phyloP scores from a whole-genome alignment of 768 basidiomycete genomes.

The Hydnomerulius pinastri region DNA sequence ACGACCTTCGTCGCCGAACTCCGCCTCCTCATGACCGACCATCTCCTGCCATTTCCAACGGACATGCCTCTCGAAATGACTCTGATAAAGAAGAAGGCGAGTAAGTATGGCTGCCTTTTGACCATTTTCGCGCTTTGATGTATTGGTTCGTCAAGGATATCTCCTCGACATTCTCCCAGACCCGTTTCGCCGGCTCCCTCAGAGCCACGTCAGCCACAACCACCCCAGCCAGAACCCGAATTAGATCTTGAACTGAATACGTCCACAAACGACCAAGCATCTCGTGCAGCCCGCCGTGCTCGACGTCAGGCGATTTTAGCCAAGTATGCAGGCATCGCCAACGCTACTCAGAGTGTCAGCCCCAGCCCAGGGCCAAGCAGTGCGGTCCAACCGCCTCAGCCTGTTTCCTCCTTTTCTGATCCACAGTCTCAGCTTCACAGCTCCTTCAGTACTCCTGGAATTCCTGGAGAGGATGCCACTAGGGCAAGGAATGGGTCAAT shows the following conservation, averaged over 20 bases:
- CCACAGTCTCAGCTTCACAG: constrained; percentile 57
- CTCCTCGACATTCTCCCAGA: constrained; percentile 48
- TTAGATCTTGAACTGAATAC: constrained; percentile 59
- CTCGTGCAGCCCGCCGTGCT: constrained; percentile 68
- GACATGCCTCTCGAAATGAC: constrained; percentile 33
- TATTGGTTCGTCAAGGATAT: constrained; percentile 51
- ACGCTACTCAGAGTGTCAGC: constrained; percentile 44
- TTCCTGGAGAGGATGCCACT: constrained; percentile 9
- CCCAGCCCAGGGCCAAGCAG: constrained; percentile 67
- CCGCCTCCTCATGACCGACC: constrained; percentile 10
- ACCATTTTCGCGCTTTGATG: constrained; percentile 12
- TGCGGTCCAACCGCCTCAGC: constrained; percentile 73
- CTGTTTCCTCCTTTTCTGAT: constrained; percentile 63
- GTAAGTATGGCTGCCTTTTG: constrained; percentile 55
- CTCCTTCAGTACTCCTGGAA: constrained; percentile 35
- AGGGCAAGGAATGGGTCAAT: constrained; percentile 20
- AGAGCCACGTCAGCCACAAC: constrained; percentile 15
- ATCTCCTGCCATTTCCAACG: constrained; percentile 17
- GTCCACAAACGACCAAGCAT: constrained; percentile 53
- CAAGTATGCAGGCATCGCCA: constrained; percentile 61
- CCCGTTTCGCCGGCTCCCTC: constrained; percentile 28
- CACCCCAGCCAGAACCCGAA: constrained; percentile 37
- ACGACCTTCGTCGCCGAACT: constrained; percentile 28
- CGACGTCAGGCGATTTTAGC: constrained; percentile 77
- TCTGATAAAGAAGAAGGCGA: constrained; percentile 90